Conservation (phyloP, 352 stramenopile genomes). For the Globisporangium lucens region DNA sequence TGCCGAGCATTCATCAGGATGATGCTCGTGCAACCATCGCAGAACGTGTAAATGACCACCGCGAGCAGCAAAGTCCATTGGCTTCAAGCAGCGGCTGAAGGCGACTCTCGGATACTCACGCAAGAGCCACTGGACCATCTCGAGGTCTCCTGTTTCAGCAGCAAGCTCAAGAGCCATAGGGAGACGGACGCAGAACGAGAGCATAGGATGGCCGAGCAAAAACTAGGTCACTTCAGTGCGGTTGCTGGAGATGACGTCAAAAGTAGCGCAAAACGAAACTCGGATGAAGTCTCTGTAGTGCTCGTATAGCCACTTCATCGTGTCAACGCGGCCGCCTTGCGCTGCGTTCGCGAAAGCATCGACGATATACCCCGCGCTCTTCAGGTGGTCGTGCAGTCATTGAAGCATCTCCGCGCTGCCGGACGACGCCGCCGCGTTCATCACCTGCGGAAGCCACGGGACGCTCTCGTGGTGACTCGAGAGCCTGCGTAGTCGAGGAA, state of each 20-base stretch:
- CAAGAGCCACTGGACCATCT: background rate
- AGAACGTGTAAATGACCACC: background rate
- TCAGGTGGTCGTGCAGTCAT: background rate
- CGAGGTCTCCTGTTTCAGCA: background rate
- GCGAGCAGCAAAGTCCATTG: background rate
- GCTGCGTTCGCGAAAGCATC: background rate
- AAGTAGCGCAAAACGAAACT: background rate
- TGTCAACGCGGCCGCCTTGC: background rate
- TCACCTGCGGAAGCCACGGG: too few species aligned
- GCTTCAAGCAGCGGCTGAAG: background rate
- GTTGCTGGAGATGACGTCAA: background rate
- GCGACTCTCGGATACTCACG: background rate
- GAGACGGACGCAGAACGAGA: too few species aligned
- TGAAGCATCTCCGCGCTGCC: background rate
- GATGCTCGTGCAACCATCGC: background rate
- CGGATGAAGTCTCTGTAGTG: background rate
- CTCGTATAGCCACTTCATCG: background rate
- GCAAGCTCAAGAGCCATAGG: background rate
- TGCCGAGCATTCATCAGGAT: background rate
- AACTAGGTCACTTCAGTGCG: background rate
- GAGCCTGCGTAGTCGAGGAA: background rate
- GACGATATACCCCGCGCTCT: background rate
- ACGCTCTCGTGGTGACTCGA: too few species aligned
- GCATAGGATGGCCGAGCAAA: too few species aligned
- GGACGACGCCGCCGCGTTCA: too few species aligned